These are phyloP conservation scores for Herpetomonas samuelpessoai DNA, from an alignment of 208 protist species.

Conservation along the genomic window DNA sequence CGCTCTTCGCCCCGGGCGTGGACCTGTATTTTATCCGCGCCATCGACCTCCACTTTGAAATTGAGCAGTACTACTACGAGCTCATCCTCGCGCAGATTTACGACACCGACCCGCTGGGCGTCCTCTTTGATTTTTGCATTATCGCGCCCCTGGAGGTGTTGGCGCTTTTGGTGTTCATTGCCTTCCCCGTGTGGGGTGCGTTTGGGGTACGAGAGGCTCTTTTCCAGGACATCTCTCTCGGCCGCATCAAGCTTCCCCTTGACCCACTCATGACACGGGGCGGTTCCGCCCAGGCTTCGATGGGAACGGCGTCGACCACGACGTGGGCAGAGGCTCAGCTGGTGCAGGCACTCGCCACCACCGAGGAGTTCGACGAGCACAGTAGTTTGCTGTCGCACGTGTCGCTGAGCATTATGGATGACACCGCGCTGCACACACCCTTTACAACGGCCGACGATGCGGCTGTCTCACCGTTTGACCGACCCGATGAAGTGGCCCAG, in stretches of 20 bases:
- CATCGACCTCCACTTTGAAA: slow-evolving; percentile 52
- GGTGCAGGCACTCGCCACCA: not conserved
- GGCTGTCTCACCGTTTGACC: too few species aligned
- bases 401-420: too few species aligned
- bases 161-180: slow-evolving; percentile 55
- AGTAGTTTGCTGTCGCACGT: too few species aligned
- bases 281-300: too few species aligned
- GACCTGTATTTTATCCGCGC: slow-evolving; percentile 76
- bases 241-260: slow-evolving; percentile 9
- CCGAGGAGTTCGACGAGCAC: too few species aligned
- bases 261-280: not conserved
- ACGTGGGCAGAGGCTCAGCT: not conserved
- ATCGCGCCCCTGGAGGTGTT: slow-evolving; percentile 43
- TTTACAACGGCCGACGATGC: too few species aligned
- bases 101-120: slow-evolving; percentile 46
- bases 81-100: slow-evolving; percentile 64
- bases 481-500: too few species aligned
- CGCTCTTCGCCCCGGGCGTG: slow-evolving; percentile 78
- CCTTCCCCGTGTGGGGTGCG: slow-evolving; percentile 31
- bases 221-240: slow-evolving; percentile 10
- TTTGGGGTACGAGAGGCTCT: slow-evolving; percentile 19
- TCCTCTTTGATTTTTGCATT: slow-evolving; percentile 42
- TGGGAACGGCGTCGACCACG: not conserved
- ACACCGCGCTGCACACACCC: too few species aligned
- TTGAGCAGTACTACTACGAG: slow-evolving; percentile 40